Conservation (phyloP, 2,329 filamentous ascomycete species). For the Trichoderma sp. region DNA sequence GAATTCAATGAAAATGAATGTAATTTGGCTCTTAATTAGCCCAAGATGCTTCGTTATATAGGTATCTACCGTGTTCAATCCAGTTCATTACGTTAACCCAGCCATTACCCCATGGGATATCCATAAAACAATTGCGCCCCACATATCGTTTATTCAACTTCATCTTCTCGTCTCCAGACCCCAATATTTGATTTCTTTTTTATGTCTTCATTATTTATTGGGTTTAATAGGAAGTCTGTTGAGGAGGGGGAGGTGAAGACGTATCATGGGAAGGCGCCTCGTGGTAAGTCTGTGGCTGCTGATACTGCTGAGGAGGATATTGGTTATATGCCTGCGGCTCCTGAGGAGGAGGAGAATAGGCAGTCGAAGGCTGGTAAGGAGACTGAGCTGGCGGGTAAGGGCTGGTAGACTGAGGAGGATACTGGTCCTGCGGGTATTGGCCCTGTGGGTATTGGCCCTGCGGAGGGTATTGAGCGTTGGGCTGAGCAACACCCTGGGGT, state of each 20-base stretch:
- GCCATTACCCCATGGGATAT: slow-evolving; percentile 10
- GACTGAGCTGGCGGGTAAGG: slow-evolving; percentile 29
- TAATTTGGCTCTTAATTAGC: not conserved
- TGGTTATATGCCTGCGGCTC: slow-evolving; percentile 28
- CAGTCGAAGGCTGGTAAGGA: slow-evolving; percentile 34
- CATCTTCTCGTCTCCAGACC: not conserved
- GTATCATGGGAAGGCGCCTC: slow-evolving; percentile 13
- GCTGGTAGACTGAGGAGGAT: slow-evolving; percentile 24
- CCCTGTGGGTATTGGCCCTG: slow-evolving; percentile 28
- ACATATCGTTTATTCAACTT: not conserved
- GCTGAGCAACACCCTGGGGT: slow-evolving; percentile 21
- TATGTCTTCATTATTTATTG: not conserved
- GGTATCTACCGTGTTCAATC: slow-evolving; percentile 9
- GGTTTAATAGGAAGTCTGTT: slow-evolving; percentile 6
- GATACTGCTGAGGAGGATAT: slow-evolving; percentile 29
- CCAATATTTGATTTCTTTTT: not conserved
- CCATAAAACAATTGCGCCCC: slow-evolving; percentile 18
- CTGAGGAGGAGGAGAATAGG: slow-evolving; percentile 30
- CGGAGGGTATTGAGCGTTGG: slow-evolving; percentile 22
- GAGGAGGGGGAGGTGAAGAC: slow-evolving; percentile 3
- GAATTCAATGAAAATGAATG: not conserved
- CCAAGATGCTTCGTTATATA: not conserved
- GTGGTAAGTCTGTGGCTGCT: not conserved
- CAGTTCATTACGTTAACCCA: slow-evolving; percentile 3
- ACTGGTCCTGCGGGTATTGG: slow-evolving; percentile 30